Conservation (phyloP, 441 rosid species). For the Hura crepitans region DNA sequence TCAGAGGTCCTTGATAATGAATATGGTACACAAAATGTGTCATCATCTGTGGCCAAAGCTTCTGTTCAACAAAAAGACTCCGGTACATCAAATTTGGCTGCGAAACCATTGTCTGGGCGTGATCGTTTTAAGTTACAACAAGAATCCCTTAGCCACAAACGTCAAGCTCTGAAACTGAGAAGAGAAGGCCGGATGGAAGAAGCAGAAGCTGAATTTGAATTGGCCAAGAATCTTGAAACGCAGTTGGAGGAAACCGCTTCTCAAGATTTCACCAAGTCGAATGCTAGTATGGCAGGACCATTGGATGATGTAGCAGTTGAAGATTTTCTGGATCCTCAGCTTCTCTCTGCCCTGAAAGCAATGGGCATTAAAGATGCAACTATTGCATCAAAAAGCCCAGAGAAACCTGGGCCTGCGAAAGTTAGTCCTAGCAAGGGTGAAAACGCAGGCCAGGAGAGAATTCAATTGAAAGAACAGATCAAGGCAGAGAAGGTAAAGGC, state of each 20-base stretch:
- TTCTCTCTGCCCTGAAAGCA: constrained; percentile 68
- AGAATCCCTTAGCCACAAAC: constrained; percentile 82
- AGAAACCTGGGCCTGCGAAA: constrained; percentile 36
- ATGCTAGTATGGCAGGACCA: constrained; percentile 26
- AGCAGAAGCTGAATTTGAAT: constrained; percentile 89
- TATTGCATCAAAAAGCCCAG: constrained; percentile 25
- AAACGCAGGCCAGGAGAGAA: constrained; percentile 46
- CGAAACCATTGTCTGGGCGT: constrained; percentile 64
- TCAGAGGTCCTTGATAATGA: constrained; percentile 35
- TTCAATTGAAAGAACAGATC: constrained; percentile 62
- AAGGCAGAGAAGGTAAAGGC: constrained; percentile 86
- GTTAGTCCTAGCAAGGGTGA: constrained; percentile 31
- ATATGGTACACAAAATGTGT: constrained; percentile 19
- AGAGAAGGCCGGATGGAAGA: constrained; percentile 79
- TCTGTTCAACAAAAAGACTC: constrained; percentile 41
- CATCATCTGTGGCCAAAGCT: constrained; percentile 27
- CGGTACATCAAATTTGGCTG: constrained; percentile 35
- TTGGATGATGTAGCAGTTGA: constrained; percentile 54
- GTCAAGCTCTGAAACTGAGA: constrained; percentile 82
- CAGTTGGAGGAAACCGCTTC: constrained; percentile 56
- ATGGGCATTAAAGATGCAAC: constrained; percentile 58
- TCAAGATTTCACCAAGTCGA: constrained; percentile 39
- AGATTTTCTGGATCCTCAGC: constrained; percentile 93
- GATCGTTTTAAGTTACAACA: constrained; percentile 90
- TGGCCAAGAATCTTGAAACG: constrained; percentile 84